Base-by-base conservation (phyloP, 805 yeast genomes). In the Saccharomycopsis vini region DNA sequence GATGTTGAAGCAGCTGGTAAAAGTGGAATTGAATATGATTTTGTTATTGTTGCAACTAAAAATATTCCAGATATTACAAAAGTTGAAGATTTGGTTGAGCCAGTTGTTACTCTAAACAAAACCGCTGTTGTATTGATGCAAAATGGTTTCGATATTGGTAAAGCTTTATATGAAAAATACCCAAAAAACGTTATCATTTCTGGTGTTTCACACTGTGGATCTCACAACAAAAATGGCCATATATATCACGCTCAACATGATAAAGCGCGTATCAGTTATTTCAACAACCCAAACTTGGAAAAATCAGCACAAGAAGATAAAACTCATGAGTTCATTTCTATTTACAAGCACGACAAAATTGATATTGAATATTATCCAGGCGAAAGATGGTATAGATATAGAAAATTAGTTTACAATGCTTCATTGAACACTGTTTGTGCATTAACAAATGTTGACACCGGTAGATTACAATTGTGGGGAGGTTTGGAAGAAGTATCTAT, bases 351-450 rank as follows among this genome's bases (percentile, higher is more conserved):
- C 42, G 69, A 64, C 4, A 55, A 62, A 36, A 75, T 75, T 51
- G 50, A 56, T 1, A 61, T 68, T 50, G 52, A 51, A 12, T 66
- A 66, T 44, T 69, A 62, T 44, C 65, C 66, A 5, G 67, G 73
- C 52, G 73, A 71, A 36, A 68, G 68, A 56, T 66, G 58, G 57
- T 65, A 72, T 35, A 66, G 92, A 51, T 80, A 84, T 77, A 63
- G 69, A 44, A 83, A 83, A 57, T 67, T 83, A 49, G 69, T 83
- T 12, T 82, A 81, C 63, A 83, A 82, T 58, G 79, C 83, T 19
- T 63, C 80, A 1, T 64, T 77, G 56, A 83, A 83, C 62, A 71
- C 88, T 5, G 61, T 72, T 3, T 68, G 80, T 47, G 75, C 85
- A 0, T 57, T 80, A 38, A 71, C 80, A 2, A 71, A 71, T 12